Evolutionary conservation across 257 asterid genomes (phyloP).

Genomic region (Solanum chaucha): DNA sequence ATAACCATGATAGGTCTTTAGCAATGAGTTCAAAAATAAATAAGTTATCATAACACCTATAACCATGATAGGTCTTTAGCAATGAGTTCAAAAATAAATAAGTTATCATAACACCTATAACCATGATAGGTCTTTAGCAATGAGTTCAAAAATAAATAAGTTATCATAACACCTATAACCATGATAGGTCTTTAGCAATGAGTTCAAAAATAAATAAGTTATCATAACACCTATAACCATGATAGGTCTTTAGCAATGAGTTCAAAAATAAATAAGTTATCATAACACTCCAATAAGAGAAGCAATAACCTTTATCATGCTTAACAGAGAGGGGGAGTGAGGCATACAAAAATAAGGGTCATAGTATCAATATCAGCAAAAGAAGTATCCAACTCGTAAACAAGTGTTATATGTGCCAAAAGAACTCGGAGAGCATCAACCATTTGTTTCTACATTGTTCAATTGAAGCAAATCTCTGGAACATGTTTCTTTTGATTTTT

Average conservation of each 20-base stretch:
- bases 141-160: no score
- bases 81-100: not conserved
- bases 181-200: not conserved
- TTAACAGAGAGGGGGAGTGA: not conserved
- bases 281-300: not conserved
- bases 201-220: not conserved
- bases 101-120: not conserved
- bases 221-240: not conserved
- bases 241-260: not conserved
- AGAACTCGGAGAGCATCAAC: not conserved
- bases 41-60: not conserved
- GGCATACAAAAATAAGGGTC: not conserved
- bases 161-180: no score
- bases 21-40: not conserved
- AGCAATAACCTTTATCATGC: not conserved
- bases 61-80: not conserved
- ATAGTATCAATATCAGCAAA: not conserved
- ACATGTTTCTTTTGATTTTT: not conserved
- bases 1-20: not conserved
- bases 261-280: not conserved
- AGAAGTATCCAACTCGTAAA: not conserved
- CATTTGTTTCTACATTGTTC: not conserved
- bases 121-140: no score
- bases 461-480: not conserved
- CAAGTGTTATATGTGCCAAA: not conserved